phyloP scores from a whole-genome alignment of 164 flowering plant genomes.

The Cinnamomum chago region DNA sequence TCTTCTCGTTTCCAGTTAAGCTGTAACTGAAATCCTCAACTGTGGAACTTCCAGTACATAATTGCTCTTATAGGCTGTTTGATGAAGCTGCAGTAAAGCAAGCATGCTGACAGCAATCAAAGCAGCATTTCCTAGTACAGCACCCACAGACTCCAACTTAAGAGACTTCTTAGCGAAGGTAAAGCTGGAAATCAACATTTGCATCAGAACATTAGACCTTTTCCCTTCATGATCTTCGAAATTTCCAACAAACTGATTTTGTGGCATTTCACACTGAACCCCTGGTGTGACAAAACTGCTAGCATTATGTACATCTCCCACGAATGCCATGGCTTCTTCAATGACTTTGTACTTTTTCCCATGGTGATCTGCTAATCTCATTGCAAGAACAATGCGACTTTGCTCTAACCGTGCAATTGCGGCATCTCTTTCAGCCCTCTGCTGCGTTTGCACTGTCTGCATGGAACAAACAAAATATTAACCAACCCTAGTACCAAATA shows the following conservation, averaged over 20 bases:
- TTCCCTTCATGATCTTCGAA: slow-evolving; percentile 25
- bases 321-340: slow-evolving; percentile 84
- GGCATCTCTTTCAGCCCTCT: slow-evolving; percentile 85
- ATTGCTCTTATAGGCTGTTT: slow-evolving; percentile 12
- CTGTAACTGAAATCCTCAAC: slow-evolving; percentile 7
- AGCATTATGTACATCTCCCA: slow-evolving; percentile 60
- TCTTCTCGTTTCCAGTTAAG: slow-evolving; percentile 9
- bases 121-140: slow-evolving; percentile 82
- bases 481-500: no score
- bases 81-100: slow-evolving; percentile 36
- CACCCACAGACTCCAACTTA: slow-evolving; percentile 50
- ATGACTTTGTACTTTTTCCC: slow-evolving; percentile 85
- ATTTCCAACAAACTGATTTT: slow-evolving; percentile 30
- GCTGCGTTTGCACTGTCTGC: slow-evolving; percentile 82
- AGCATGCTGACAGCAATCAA: slow-evolving; percentile 70
- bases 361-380: slow-evolving; percentile 83
- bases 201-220: slow-evolving; percentile 41
- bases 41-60: slow-evolving; percentile 13
- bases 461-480: neutral
- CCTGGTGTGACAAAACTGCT: slow-evolving; percentile 52
- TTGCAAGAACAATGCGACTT: slow-evolving; percentile 78
- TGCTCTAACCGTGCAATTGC: slow-evolving; percentile 90
- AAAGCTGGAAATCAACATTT: slow-evolving; percentile 46
- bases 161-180: slow-evolving; percentile 52
- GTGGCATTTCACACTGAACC: slow-evolving; percentile 36